Percentiles rank a stretch among this genome's conserved stretches.
Evolutionary conservation across 208 protist species (phyloP).

Genomic region (Wallacemonas sp.): DNA sequence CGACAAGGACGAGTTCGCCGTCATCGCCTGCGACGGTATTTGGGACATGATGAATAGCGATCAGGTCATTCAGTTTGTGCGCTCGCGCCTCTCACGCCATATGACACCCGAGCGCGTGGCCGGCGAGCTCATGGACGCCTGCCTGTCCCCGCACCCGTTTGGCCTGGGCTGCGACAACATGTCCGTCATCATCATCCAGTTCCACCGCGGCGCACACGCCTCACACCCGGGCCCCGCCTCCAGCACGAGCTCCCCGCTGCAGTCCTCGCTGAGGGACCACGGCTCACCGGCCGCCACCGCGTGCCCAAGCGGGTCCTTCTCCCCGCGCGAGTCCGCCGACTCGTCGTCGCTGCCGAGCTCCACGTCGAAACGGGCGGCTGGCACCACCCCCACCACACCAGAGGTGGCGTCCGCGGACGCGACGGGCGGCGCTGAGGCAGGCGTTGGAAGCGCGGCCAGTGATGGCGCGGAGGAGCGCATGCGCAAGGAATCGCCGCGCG

Average conservation of each 20-base stretch:
- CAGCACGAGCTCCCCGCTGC: too few species aligned
- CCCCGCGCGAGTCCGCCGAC: too few species aligned
- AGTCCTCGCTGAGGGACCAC: too few species aligned
- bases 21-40: conserved; percentile 94
- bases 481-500: background rate
- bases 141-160: conserved; percentile 81
- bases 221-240: background rate
- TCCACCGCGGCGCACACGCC: conserved; percentile 44
- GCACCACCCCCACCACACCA: too few species aligned
- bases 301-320: too few species aligned
- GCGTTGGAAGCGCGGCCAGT: background rate
- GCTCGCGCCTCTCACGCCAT: conserved; percentile 55
- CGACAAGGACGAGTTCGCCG: conserved; percentile 84
- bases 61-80: conserved; percentile 84
- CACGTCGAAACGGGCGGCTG: too few species aligned
- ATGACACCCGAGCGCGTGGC: conserved; percentile 60
- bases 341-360: too few species aligned
- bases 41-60: conserved; percentile 93
- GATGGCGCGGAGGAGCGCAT: background rate
- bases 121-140: conserved; percentile 79
- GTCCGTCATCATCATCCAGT: conserved; percentile 90
- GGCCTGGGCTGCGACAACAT: conserved; percentile 92
- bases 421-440: too few species aligned
- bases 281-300: too few species aligned
- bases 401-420: too few species aligned